Conservation (phyloP, 495 filamentous ascomycete species). For the Neurospora sp. region DNA sequence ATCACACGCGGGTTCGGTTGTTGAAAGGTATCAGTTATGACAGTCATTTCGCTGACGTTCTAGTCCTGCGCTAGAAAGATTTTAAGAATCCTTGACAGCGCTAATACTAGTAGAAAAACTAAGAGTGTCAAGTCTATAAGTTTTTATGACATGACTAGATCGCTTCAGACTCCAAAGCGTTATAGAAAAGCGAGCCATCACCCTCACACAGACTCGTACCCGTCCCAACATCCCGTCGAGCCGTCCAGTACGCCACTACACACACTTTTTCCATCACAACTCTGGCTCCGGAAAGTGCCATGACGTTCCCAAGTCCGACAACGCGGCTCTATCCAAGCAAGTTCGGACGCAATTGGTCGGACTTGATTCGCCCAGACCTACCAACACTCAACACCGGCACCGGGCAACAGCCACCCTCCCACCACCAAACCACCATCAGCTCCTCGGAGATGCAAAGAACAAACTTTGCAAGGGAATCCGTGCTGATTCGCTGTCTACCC, state of each 20-base stretch:
- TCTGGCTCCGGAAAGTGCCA: not conserved
- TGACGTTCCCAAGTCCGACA: not conserved
- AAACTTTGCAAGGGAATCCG: constrained; percentile 2
- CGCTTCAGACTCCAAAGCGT: not conserved
- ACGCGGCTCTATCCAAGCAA: not conserved
- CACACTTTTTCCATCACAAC: not conserved
- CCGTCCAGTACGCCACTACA: not conserved
- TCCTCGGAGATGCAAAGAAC: constrained; percentile 28
- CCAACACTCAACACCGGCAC: not conserved
- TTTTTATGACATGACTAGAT: not conserved
- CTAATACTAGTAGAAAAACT: not conserved
- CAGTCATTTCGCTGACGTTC: not conserved
- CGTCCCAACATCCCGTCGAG: not conserved
- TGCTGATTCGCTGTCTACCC: not conserved
- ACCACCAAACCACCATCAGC: not conserved
- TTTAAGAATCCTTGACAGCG: not conserved
- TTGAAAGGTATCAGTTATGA: not conserved
- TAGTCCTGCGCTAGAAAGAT: not conserved
- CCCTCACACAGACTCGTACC: not conserved
- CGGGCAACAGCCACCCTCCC: not conserved
- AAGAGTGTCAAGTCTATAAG: not conserved
- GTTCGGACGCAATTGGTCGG: not conserved
- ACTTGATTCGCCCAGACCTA: not conserved
- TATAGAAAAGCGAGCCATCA: not conserved
- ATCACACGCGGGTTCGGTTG: not conserved